Evolutionary conservation across 1,139 yeast genomes (phyloP).

Genomic region (Yamadazyma buinensis): DNA sequence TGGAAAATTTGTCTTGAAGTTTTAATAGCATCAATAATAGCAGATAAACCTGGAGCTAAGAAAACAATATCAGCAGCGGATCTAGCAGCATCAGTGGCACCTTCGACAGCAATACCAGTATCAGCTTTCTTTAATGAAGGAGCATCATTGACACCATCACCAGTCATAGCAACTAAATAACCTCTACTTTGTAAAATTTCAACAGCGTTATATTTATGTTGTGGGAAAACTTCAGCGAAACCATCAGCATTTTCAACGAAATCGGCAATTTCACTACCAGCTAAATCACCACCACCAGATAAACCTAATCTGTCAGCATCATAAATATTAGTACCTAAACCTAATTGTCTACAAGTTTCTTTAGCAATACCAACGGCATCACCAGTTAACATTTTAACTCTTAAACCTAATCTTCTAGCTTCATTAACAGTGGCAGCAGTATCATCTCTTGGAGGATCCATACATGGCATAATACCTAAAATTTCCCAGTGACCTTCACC

Average conservation of each 20-base stretch:
- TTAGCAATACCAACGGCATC: conserved; percentile 99
- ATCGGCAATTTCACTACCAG: conserved; percentile 95
- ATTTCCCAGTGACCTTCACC: conserved; percentile 99
- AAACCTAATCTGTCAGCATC: conserved; percentile 96
- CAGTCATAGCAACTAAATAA: conserved; percentile 96
- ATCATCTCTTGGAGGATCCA: conserved; percentile 99
- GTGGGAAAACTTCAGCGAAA: conserved; percentile 97
- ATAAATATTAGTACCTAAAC: conserved; percentile 94
- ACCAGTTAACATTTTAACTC: conserved; percentile 98
- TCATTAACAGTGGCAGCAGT: conserved; percentile 94
- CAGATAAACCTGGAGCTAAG: conserved; percentile 95
- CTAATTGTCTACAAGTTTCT: conserved; percentile 97
- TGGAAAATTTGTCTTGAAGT: conserved; percentile 96
- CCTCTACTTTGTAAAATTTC: conserved; percentile 89
- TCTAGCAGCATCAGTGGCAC: conserved; percentile 95
- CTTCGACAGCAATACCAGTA: conserved; percentile 96
- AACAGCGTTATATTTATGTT: conserved; percentile 90
- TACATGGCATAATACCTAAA: conserved; percentile 97
- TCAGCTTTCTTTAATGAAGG: conserved; percentile 96
- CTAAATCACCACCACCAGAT: conserved; percentile 95
- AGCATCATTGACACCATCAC: conserved; percentile 98
- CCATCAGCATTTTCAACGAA: conserved; percentile 96
- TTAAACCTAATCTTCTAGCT: conserved; percentile 90
- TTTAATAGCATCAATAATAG: conserved; percentile 90
- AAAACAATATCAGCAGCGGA: conserved; percentile 96